A percentile compares a stretch with the other conserved stretches of the same genome.
Conservation (phyloP, 1,139 yeast genomes). For the Lodderomyces jiufengensis region DNA sequence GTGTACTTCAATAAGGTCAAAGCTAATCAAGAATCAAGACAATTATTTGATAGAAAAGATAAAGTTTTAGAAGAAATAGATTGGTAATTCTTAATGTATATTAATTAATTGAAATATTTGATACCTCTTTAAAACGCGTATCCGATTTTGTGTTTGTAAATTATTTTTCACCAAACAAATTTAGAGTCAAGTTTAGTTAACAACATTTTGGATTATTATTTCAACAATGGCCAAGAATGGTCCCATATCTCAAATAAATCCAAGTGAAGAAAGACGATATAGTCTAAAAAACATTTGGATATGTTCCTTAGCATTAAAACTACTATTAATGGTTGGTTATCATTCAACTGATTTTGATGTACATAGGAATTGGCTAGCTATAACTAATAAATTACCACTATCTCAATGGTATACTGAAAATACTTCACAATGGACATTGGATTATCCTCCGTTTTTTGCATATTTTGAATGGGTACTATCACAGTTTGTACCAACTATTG, state of each 20-base stretch:
- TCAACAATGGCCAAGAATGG: constrained; percentile 6
- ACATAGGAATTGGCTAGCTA: constrained; percentile 94
- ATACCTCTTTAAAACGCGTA: too few relatives aligned
- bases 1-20: constrained; percentile 15
- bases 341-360: constrained; percentile 96
- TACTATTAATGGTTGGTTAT: constrained; percentile 41
- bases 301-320: constrained; percentile 34
- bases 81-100: too few relatives aligned
- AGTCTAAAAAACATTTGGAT: constrained; percentile 40
- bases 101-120: too few relatives aligned
- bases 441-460: constrained; percentile 97
- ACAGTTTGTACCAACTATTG: constrained; percentile 63
- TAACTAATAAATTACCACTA: constrained; percentile 76
- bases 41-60: constrained; percentile 8
- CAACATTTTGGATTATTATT: too few relatives aligned
- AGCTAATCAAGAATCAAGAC: constrained; percentile 11
- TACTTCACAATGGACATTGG: constrained; percentile 93
- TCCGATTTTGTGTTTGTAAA: too few relatives aligned
- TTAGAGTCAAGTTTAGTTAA: too few relatives aligned
- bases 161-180: too few relatives aligned
- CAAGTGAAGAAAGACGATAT: constrained; percentile 13
- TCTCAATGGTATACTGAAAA: constrained; percentile 78
- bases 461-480: constrained; percentile 84
- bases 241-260: neutral
- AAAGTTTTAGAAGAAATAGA: constrained; percentile 10